Evolutionary conservation across 192 early-diverging fungal genomes (phyloP).

Genomic region (Linnemannia hyalina): DNA sequence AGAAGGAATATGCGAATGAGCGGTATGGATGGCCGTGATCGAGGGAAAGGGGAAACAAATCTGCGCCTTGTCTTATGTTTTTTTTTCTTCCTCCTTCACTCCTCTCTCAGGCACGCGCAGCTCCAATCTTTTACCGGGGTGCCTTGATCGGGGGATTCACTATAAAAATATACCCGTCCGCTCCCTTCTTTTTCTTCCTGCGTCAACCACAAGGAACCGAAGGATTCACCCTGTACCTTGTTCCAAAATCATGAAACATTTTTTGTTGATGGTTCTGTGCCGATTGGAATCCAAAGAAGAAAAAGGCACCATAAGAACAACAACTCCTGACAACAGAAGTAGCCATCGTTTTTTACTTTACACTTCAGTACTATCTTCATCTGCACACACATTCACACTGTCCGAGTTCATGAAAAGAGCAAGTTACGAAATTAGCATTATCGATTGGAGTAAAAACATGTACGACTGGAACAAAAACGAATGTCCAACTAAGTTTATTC

Average conservation of each 20-base stretch:
- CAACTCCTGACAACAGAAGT: too few species aligned
- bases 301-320: too few species aligned
- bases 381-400: too few species aligned
- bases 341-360: too few species aligned
- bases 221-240: neutral
- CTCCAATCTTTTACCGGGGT: neutral
- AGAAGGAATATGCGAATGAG: neutral
- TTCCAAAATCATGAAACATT: neutral
- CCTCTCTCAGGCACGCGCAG: neutral
- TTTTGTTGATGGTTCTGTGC: neutral
- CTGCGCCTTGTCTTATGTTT: neutral
- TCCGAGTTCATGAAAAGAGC: too few species aligned
- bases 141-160: neutral
- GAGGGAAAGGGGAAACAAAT: neutral
- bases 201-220: neutral
- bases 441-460: too few species aligned
- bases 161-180: neutral
- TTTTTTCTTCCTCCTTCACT: neutral
- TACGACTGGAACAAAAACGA: too few species aligned
- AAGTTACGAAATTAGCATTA: too few species aligned
- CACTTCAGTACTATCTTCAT: too few species aligned
- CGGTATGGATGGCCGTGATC: neutral
- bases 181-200: neutral
- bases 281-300: neutral
- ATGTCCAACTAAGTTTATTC: too few species aligned